Conservation (phyloP, 1,284 basidiomycete genomes). For the Naganishia cerealis region DNA sequence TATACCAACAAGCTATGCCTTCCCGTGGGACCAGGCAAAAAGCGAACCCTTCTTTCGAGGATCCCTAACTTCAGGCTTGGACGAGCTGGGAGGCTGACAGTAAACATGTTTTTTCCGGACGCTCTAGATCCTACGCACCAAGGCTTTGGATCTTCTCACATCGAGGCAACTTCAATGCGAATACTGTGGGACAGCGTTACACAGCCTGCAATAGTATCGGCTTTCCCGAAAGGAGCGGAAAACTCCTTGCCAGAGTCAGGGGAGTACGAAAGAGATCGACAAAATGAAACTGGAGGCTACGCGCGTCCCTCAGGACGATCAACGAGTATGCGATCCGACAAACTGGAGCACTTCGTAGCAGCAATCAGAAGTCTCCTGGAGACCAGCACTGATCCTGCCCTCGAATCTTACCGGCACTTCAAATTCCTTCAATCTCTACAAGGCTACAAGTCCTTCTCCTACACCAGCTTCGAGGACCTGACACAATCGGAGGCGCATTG, state of each 20-base stretch:
- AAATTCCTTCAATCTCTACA: background rate
- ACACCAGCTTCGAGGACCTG: background rate
- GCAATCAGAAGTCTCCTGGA: background rate
- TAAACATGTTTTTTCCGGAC: background rate
- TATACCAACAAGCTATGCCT: background rate
- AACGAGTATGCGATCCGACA: background rate
- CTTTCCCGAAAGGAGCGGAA: background rate
- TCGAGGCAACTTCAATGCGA: background rate
- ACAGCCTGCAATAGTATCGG: background rate
- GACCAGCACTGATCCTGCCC: background rate
- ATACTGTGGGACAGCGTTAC: background rate
- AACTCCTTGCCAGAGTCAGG: background rate
- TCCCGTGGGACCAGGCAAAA: background rate
- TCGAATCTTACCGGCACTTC: background rate
- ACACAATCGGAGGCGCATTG: background rate
- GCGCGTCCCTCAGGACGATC: background rate
- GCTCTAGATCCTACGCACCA: background rate
- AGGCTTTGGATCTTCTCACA: background rate
- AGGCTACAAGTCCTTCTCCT: background rate
- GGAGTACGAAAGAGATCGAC: background rate
- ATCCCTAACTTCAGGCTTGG: background rate
- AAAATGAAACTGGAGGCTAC: background rate
- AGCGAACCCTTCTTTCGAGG: background rate
- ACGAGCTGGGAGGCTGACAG: background rate
- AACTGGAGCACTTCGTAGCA: background rate